These are phyloP conservation scores for Vitis riparia DNA, from an alignment of 164 flowering plant genomes.

Conservation along the genomic window DNA sequence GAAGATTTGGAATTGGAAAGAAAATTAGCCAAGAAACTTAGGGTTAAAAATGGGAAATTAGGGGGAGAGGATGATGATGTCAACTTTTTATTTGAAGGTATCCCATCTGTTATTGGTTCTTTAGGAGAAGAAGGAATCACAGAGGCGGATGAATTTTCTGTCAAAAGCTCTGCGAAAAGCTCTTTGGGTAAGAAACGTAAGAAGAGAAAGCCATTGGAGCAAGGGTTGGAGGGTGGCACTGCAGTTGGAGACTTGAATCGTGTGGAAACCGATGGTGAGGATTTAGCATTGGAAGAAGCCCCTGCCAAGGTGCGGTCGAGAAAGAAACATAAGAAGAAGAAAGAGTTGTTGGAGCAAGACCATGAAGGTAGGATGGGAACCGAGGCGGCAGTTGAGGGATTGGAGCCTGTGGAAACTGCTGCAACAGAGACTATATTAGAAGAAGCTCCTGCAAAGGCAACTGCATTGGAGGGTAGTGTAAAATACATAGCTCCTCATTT, in stretches of 20 bases:
- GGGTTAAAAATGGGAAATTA: constrained; percentile 65
- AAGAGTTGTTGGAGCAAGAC: no score
- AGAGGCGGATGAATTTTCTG: constrained; percentile 14
- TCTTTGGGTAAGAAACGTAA: constrained; percentile 23
- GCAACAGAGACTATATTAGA: constrained; percentile 20
- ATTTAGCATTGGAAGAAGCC: no score
- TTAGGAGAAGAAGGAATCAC: constrained; percentile 18
- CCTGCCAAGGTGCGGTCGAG: no score
- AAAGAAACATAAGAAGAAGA: no score
- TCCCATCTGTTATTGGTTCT: constrained; percentile 37
- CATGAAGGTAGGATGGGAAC: no score
- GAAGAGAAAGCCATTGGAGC: constrained; percentile 26
- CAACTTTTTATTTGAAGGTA: constrained; percentile 53
- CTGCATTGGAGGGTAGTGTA: constrained; percentile 15
- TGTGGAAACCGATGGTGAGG: no score
- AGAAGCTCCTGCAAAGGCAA: constrained; percentile 18
- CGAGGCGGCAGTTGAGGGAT: constrained; percentile 12
- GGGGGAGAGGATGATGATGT: constrained; percentile 61
- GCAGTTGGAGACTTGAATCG: background rate
- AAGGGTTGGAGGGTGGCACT: constrained; percentile 18
- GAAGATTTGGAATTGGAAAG: constrained; percentile 74
- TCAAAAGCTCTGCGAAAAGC: constrained; percentile 7
- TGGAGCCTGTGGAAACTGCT: constrained; percentile 12
- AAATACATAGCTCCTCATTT: constrained; percentile 82
- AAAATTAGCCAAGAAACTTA: constrained; percentile 81